These are phyloP conservation scores for Penicillium brasilianum DNA, from an alignment of 2,329 filamentous ascomycete genomes.

Conservation along the genomic window DNA sequence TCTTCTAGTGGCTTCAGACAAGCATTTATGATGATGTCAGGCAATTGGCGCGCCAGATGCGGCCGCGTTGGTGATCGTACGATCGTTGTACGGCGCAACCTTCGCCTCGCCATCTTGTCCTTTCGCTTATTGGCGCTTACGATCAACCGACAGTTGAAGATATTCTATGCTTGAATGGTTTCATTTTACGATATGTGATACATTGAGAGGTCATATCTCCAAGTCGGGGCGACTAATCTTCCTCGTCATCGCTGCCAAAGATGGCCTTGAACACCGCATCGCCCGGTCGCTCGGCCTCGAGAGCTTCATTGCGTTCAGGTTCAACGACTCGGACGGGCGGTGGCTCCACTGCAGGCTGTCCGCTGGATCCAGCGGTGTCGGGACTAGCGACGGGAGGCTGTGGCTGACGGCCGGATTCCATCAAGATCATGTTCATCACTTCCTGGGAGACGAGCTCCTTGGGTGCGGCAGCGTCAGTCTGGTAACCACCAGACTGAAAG, in stretches of 20 bases:
- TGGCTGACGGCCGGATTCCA: slow-evolving; percentile 41
- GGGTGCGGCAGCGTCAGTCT: slow-evolving; percentile 38
- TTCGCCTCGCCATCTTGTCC: no score
- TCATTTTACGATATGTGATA: background rate
- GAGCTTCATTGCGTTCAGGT: slow-evolving; percentile 75
- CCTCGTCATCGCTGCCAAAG: slow-evolving; percentile 85
- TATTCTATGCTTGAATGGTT: background rate
- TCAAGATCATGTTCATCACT: slow-evolving; percentile 61
- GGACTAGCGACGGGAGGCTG: slow-evolving; percentile 34
- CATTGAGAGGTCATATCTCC: background rate
- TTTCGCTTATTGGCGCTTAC: background rate
- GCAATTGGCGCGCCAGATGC: slow-evolving; percentile 4
- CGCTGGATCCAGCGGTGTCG: slow-evolving; percentile 18
- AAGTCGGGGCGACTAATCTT: slow-evolving; percentile 39
- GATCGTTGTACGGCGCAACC: background rate
- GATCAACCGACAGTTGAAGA: background rate
- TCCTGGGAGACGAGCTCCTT: slow-evolving; percentile 59
- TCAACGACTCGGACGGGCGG: slow-evolving; percentile 56
- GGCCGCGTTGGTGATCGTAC: background rate
- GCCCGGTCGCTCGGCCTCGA: slow-evolving; percentile 74
- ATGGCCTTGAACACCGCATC: slow-evolving; percentile 89
- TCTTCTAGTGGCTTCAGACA: slow-evolving; percentile 3
- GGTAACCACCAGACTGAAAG: slow-evolving; percentile 42
- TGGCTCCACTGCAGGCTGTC: slow-evolving; percentile 17
- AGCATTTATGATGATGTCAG: slow-evolving; percentile 17